Evolutionary conservation across 2,329 filamentous ascomycete species (phyloP), one percentile per base, ranked within the genome.

Genomic region (Fonsecaea pedrosoi): DNA sequence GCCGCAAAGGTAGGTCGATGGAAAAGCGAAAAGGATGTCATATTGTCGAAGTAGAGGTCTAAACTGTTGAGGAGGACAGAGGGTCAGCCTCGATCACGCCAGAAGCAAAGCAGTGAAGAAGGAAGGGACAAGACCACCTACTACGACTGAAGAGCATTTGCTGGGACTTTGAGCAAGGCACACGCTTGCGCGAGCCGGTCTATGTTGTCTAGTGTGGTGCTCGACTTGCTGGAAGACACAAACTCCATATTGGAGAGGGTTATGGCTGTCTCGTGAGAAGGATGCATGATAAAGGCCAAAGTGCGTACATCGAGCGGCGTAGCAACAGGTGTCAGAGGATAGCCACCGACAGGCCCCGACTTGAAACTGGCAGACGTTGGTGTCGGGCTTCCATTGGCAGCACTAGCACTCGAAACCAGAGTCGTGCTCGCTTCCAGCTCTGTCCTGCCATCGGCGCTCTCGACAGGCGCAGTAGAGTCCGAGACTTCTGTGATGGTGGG

Each of bases 11-110:
- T 71, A 9, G 75, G 72, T 56, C 74, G 65, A 48, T 77, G 75
- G 59, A 78, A 78, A 2, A 78, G 65, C 56, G 72, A 72, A 40
- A 77, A 74, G 12, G 75, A 69, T 0, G 73, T 72, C 75, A 77
- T 76, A 65, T 77, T 77, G 54, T 73, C 69, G 57, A 78, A 78
- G 40, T 59, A 63, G n/a, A 57, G n/a, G 13, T 55, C 32, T 6
- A 68, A 48, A 54, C 57, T 60, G 42, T 50, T 10, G 35, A 56
- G 45, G 12, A 59, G 55, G 8, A 38, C 35, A 13, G 35, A 38
- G 35, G 35, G 35, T 56, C 55, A 64, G 13, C n/a, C 45, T 50
- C 34, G 57, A 42, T 37, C 60, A 48, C 15, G 1, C 40, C 8
- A 1, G 7, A 37, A 37, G 6, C 60, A 66, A 21, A 15, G 48